Percentiles rank a stretch among this genome's conserved stretches.
These are phyloP conservation scores for Albophoma yamanashiensis DNA, from an alignment of 2,329 filamentous ascomycete species.

Conservation along the genomic window DNA sequence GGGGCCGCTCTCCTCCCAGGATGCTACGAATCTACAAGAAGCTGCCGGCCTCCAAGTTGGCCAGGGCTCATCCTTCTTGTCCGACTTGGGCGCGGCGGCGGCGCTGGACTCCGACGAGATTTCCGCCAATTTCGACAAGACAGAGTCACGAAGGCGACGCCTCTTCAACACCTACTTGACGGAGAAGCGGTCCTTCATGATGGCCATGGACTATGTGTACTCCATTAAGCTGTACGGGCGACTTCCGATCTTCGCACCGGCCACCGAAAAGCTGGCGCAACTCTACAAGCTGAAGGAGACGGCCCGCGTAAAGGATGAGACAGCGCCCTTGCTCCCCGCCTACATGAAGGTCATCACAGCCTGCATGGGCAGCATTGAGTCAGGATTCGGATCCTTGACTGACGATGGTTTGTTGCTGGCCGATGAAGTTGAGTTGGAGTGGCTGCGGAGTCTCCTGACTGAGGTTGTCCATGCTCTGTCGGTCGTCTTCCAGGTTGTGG, in stretches of 20 bases:
- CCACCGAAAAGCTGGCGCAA: slow-evolving; percentile 15
- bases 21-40: slow-evolving; percentile 64
- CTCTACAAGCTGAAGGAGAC: slow-evolving; percentile 18
- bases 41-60: slow-evolving; percentile 56
- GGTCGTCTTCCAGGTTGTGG: slow-evolving; percentile 61
- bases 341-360: slow-evolving; percentile 36
- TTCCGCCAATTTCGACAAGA: slow-evolving; percentile 49
- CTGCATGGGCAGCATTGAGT: slow-evolving; percentile 38
- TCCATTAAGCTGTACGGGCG: slow-evolving; percentile 33
- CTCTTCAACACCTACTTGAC: slow-evolving; percentile 61
- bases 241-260: slow-evolving; percentile 21
- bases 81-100: slow-evolving; percentile 35
- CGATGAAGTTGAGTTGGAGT: slow-evolving; percentile 46
- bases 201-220: slow-evolving; percentile 46
- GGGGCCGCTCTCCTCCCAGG: slow-evolving; percentile 64
- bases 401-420: slow-evolving; percentile 36
- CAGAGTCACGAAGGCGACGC: slow-evolving; percentile 52
- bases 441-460: slow-evolving; percentile 51
- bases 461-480: slow-evolving; percentile 68
- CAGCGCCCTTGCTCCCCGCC: slow-evolving; percentile 34
- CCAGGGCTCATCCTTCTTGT: slow-evolving; percentile 45
- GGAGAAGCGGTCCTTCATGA: slow-evolving; percentile 59
- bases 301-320: slow-evolving; percentile 19
- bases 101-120: slow-evolving; percentile 43
- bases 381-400: slow-evolving; percentile 38